These are phyloP conservation scores for Immersiella caudata DNA, from an alignment of 495 filamentous ascomycete genomes.

Conservation along the genomic window DNA sequence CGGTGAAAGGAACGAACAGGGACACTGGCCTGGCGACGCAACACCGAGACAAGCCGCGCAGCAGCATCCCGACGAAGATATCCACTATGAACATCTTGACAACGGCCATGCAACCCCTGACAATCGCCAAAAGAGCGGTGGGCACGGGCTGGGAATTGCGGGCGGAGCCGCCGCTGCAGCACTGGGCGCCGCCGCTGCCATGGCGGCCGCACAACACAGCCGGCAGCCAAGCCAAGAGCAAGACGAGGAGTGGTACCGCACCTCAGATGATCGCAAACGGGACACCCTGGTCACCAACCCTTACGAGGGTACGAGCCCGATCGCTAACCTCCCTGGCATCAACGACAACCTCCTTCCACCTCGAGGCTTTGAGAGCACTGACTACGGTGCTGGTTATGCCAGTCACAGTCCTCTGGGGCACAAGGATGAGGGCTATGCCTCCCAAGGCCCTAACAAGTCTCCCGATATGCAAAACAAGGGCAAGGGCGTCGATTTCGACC, in stretches of 20 bases:
- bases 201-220: conserved; percentile 51
- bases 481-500: conserved; percentile 62
- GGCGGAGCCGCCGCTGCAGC: conserved; percentile 42
- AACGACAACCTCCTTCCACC: conserved; percentile 50
- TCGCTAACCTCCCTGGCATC: conserved; percentile 54
- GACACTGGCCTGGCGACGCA: conserved; percentile 42
- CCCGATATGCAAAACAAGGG: conserved; percentile 57
- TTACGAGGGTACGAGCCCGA: conserved; percentile 59
- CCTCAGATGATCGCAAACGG: conserved; percentile 57
- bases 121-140: conserved; percentile 21
- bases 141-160: conserved; percentile 34
- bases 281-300: conserved; percentile 61
- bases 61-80: conserved; percentile 41
- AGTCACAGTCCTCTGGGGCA: conserved; percentile 49
- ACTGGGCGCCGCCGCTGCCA: conserved; percentile 45
- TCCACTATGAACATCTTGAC: conserved; percentile 37
- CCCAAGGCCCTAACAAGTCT: conserved; percentile 73
- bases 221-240: conserved; percentile 53
- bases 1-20: conserved; percentile 35
- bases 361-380: conserved; percentile 37
- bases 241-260: conserved; percentile 59
- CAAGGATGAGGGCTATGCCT: conserved; percentile 88
- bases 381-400: conserved; percentile 47
- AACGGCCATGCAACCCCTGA: conserved; percentile 24
- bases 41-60: conserved; percentile 44